A percentile compares a stretch with the other conserved stretches of the same genome.
These are phyloP conservation scores for Musa troglodytarum DNA, from an alignment of 176 grass and related monocot species.

Conservation along the genomic window DNA sequence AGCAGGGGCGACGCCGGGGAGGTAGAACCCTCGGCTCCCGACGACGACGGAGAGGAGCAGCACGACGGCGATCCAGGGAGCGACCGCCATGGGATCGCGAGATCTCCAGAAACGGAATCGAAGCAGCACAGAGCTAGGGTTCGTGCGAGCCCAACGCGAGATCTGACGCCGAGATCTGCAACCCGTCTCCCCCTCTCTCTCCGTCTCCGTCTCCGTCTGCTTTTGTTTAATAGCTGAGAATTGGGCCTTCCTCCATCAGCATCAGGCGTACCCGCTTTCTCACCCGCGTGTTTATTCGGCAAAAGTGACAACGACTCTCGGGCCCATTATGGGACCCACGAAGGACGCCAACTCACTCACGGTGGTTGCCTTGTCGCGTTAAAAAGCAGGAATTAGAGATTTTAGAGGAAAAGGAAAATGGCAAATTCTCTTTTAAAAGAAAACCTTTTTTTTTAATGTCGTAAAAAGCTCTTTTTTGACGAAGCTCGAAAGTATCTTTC, in stretches of 20 bases:
- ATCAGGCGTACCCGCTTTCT: neutral
- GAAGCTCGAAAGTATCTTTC: too few relatives aligned
- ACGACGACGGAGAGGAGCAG: neutral
- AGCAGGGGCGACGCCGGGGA: constrained; percentile 18
- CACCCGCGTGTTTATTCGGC: neutral
- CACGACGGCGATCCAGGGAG: neutral
- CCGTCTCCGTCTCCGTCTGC: neutral
- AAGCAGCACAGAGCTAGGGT: neutral
- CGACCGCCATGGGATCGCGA: neutral
- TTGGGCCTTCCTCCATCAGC: neutral
- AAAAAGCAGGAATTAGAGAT: too few relatives aligned
- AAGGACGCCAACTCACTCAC: too few relatives aligned
- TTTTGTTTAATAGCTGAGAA: neutral
- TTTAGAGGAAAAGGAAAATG: too few relatives aligned
- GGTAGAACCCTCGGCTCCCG: constrained; percentile 8
- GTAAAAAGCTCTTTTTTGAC: too few relatives aligned
- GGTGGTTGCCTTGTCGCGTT: too few relatives aligned
- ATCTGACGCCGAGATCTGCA: constrained; percentile 16
- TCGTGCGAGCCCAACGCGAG: constrained; percentile 10
- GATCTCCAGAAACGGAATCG: neutral
- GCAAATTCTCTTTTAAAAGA: too few relatives aligned
- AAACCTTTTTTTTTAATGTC: too few relatives aligned
- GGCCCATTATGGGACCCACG: too few relatives aligned
- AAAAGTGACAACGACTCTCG: too few relatives aligned
- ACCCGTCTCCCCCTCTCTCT: neutral